Base-by-base conservation (phyloP, 768 basidiomycete species). In the Tulasnella sp. region DNA sequence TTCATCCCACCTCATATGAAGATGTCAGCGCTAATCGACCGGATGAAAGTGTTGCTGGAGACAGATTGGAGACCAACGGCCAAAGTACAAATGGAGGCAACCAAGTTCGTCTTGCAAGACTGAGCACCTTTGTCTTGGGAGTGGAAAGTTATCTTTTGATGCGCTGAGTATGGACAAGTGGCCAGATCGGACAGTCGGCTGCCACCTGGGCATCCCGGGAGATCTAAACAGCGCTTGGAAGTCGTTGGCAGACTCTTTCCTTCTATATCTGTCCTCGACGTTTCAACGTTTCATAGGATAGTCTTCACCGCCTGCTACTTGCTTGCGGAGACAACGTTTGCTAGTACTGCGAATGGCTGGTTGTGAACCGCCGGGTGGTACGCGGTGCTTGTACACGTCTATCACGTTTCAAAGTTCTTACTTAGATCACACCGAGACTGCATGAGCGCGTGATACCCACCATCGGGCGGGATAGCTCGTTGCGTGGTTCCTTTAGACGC, bases 1-100 rank as follows among this genome's bases (percentile, higher is more conserved):
- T 72, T n/a, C 40, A 72, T 72, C 31, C 71, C 71, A 40, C 38
- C 71, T 25, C 42, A 45, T n/a, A 72, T 72, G 71, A 72, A 72
- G 71, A 72, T 72, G 71, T 45, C 40, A 8, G 37, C 42, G 37
- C 22, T 72, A 3, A 45, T 72, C n/a, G 71, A 72, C 22, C 71
- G 71, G 9, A 45, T 52, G 40, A 29, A 52, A 17, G 40, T 22
- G 17, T 25, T 72, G 6, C 40, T 72, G 5, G 71, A 72, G 71
- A 72, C 40, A 19, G 71, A 72, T 19, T 45, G 37, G 38, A 72
- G 71, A 31, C 71, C 71, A 37, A 11, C 9, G 37, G 71, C 71
- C 29, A 42, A 12, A 14, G 7, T 31, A 34, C 71, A 72, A 19
- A n/a, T 72, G 40, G 37, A 71, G 69, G 15, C 31, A 2, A 64